Evolutionary conservation across 352 stramenopile genomes (phyloP).

Genomic region (Discostella stelligera): DNA sequence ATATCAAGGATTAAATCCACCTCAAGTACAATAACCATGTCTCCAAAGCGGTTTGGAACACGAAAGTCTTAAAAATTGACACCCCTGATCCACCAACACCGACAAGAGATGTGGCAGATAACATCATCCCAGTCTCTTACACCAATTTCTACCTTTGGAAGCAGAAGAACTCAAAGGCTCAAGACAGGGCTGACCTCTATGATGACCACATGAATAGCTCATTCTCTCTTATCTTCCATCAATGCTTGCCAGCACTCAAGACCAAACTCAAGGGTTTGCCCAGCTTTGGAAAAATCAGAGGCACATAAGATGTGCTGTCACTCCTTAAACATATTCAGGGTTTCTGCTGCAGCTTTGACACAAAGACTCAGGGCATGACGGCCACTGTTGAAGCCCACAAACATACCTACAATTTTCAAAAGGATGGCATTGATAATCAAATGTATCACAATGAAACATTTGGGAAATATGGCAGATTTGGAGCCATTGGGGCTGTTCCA

Average conservation of each 20-base stretch:
- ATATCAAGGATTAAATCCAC: neutral
- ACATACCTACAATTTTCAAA: neutral
- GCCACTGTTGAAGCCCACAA: neutral
- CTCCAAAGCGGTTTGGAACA: neutral
- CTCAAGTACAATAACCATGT: neutral
- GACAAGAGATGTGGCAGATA: neutral
- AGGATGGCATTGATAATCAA: neutral
- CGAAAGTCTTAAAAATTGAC: neutral
- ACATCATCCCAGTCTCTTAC: neutral
- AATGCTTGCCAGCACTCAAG: constrained; percentile 1
- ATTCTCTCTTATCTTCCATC: neutral
- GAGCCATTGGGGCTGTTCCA: neutral
- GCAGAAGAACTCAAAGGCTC: neutral
- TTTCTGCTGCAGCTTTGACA: constrained; percentile 1
- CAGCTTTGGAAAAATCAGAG: neutral
- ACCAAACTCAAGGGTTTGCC: neutral
- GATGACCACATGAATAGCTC: neutral
- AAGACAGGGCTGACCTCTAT: neutral
- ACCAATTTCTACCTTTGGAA: neutral
- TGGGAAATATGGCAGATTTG: neutral
- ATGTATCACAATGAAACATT: neutral
- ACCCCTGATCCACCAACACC: neutral
- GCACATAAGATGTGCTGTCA: neutral
- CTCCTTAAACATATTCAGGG: neutral
- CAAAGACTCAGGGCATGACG: neutral